Evolutionary conservation across 2,329 filamentous ascomycete genomes (phyloP).

Genomic region (Massarina eburnea): DNA sequence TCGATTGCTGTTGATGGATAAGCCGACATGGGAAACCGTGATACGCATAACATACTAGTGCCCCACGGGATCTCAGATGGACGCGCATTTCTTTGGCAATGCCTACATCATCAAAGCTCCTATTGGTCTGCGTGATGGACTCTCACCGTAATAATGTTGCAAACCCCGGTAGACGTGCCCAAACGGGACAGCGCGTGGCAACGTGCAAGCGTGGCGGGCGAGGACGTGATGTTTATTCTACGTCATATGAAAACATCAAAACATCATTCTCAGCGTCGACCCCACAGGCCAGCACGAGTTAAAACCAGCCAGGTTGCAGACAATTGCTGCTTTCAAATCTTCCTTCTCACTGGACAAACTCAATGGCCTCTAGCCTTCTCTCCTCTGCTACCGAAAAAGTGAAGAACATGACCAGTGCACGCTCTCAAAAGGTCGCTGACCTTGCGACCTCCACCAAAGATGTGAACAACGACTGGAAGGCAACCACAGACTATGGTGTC

Average conservation of each 20-base stretch:
- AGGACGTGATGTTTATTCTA: slow-evolving; percentile 8
- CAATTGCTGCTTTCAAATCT: slow-evolving; percentile 4
- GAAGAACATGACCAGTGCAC: slow-evolving; percentile 35
- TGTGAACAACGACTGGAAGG: slow-evolving; percentile 56
- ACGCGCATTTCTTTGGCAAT: slow-evolving; percentile 8
- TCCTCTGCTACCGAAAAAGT: slow-evolving; percentile 31
- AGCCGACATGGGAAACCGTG: slow-evolving; percentile 21
- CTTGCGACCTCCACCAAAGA: slow-evolving; percentile 62
- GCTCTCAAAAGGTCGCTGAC: slow-evolving; percentile 61
- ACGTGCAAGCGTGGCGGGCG: slow-evolving; percentile 8
- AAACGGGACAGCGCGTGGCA: slow-evolving; percentile 8
- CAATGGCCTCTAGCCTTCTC: slow-evolving; percentile 38
- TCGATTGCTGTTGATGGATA: slow-evolving; percentile 15
- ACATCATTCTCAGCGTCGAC: not conserved
- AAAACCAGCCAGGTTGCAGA: not conserved
- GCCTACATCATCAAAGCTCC: slow-evolving; percentile 9
- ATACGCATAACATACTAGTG: slow-evolving; percentile 19
- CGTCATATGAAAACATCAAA: slow-evolving; percentile 8
- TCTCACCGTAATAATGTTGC: not conserved
- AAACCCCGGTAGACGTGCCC: slow-evolving; percentile 1
- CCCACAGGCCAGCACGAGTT: not conserved
- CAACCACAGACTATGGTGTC: slow-evolving; percentile 78
- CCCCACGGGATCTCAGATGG: slow-evolving; percentile 20
- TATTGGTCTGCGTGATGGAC: slow-evolving; percentile 8
- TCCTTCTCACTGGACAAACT: slow-evolving; percentile 5